Base-by-base conservation (phyloP, 2,329 filamentous ascomycete genomes). In the Aspergillus novoparasiticus region DNA sequence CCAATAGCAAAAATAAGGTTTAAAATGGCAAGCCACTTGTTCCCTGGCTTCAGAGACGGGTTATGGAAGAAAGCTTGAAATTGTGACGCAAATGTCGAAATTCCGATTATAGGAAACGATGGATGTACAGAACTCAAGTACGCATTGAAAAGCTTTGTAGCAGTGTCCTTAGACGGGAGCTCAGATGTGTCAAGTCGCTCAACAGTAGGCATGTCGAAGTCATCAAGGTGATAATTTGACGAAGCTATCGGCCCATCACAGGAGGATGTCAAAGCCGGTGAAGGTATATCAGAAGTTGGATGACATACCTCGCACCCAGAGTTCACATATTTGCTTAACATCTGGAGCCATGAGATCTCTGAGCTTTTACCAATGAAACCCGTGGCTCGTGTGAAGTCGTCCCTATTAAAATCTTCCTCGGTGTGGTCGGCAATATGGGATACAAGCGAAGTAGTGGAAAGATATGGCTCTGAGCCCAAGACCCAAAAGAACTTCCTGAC, bases 1-100 rank as follows among this genome's bases (percentile, higher is more conserved):
- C 74, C 77, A 62, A 81, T 78, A 14, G 80, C 80, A 63, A 82
- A 81, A 6, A 82, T 77, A 34, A 82, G 62, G 63, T 82, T 81
- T 36, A 82, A 68, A 34, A 81, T 81, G 16, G 80, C 77, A 19
- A 81, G 73, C 78, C 78, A 80, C 58, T 76, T 78, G 54, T 72
- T 77, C 6, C 77, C 78, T 6, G 78, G 77, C 14, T 71, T 75
- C 23, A 79, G 59, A 19, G 70, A 69, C 1, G 71, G 71, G 23
- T 75, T 71, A 39, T 66, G 73, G 61, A 75, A 77, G 63, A 79
- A 79, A 16, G 76, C 72, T 48, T 77, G 74, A 50, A 80, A 81
- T 48, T 81, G 78, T 11, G 71, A 72, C n/a, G 76, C 72, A 63
- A 82, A 81, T 16, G 76, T 78, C 2, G 73, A 69, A 53, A 75